A percentile compares a stretch with the other conserved stretches of the same genome.
Evolutionary conservation across 768 basidiomycete species (phyloP).

Genomic region (Tylopilus sp.): DNA sequence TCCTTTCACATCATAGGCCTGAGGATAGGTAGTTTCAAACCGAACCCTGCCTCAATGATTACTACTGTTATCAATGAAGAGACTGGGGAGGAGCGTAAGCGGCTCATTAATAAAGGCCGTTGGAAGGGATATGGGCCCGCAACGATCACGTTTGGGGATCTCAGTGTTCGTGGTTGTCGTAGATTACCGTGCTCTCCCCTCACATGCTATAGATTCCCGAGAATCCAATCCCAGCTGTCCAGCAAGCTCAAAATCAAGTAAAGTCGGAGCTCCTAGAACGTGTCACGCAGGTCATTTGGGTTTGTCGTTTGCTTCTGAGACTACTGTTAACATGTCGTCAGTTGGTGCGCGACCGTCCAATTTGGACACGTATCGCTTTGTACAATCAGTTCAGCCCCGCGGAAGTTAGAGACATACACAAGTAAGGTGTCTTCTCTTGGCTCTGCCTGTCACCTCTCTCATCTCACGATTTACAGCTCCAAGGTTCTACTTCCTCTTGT

Average conservation of each 20-base stretch:
- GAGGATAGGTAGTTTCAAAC: slow-evolving; percentile 56
- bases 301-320: slow-evolving; percentile 4
- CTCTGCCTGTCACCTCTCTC: background rate
- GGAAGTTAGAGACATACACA: slow-evolving; percentile 70
- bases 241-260: slow-evolving; percentile 53
- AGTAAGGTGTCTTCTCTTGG: slow-evolving; percentile 45
- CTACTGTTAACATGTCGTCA: slow-evolving; percentile 28
- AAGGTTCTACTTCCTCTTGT: slow-evolving; percentile 78
- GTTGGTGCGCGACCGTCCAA: slow-evolving; percentile 71
- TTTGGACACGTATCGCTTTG: slow-evolving; percentile 88
- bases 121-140: slow-evolving; percentile 82
- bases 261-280: slow-evolving; percentile 53
- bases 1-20: background rate
- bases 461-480: slow-evolving; percentile 46
- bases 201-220: slow-evolving; percentile 52
- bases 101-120: slow-evolving; percentile 82
- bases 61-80: slow-evolving; percentile 65
- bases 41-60: slow-evolving; percentile 70
- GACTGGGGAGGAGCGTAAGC: slow-evolving; percentile 77
- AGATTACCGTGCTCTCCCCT: background rate
- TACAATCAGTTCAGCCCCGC: slow-evolving; percentile 72
- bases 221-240: slow-evolving; percentile 57
- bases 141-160: slow-evolving; percentile 63
- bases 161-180: slow-evolving; percentile 32
- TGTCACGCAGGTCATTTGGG: slow-evolving; percentile 45